phyloP scores from a whole-genome alignment of 2,329 filamentous ascomycete genomes.

The Fusarium continuum region DNA sequence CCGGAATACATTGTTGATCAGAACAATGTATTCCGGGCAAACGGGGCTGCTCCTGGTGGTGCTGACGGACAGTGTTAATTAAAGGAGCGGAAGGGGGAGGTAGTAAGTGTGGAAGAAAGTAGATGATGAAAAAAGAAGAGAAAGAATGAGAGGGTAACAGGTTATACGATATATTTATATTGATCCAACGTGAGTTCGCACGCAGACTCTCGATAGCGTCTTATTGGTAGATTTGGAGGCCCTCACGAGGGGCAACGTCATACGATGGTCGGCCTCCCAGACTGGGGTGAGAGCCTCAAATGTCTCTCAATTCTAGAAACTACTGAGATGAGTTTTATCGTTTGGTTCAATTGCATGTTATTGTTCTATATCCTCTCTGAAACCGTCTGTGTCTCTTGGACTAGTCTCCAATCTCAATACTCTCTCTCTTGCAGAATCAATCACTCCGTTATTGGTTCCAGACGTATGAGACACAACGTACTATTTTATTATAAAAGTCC shows the following conservation, averaged over 20 bases:
- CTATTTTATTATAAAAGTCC: too few relatives aligned
- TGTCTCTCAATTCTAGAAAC: too few relatives aligned
- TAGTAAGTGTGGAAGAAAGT: neutral
- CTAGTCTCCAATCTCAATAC: too few relatives aligned
- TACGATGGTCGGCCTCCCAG: conserved; percentile 14
- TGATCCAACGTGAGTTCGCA: neutral
- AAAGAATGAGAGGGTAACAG: accelerated
- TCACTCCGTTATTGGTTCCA: too few relatives aligned
- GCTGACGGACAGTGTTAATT: neutral
- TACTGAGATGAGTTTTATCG: too few relatives aligned
- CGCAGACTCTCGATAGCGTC: neutral
- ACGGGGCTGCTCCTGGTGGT: neutral
- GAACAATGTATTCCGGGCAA: neutral
- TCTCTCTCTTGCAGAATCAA: too few relatives aligned
- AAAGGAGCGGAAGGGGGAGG: neutral
- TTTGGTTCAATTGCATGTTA: too few relatives aligned
- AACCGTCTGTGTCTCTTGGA: too few relatives aligned
- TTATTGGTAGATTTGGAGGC: conserved; percentile 23
- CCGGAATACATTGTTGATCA: neutral
- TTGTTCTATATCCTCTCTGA: too few relatives aligned
- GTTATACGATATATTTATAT: neutral
- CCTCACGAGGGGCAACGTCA: conserved; percentile 8
- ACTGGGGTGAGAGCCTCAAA: neutral
- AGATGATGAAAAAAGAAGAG: neutral
- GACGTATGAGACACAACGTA: too few relatives aligned